phyloP scores from a whole-genome alignment of 2,329 filamentous ascomycete genomes.

The Stagonosporopsis tanaceti region DNA sequence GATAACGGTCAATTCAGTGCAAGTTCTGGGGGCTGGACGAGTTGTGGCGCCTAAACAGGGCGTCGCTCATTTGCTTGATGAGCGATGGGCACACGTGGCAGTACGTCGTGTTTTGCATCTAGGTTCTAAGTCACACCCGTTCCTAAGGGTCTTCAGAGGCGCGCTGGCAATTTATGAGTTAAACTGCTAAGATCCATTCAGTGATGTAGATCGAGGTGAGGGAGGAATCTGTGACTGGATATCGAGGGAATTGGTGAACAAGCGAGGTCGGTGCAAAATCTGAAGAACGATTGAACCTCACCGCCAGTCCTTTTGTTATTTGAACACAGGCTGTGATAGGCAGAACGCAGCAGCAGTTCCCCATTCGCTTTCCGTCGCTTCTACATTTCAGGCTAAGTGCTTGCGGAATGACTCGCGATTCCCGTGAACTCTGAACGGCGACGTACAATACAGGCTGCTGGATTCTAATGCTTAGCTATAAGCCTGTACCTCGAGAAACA shows the following conservation, averaged over 20 bases:
- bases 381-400: background rate
- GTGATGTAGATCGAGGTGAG: background rate
- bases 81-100: background rate
- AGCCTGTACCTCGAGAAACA: no score
- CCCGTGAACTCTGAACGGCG: background rate
- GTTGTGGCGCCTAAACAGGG: background rate
- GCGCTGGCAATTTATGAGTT: background rate
- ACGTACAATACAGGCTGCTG: background rate
- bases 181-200: background rate
- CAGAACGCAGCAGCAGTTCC: background rate
- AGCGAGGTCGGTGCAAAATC: background rate
- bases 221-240: background rate
- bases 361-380: background rate
- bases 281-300: background rate
- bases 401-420: background rate
- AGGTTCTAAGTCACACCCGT: background rate
- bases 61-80: background rate
- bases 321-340: background rate
- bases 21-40: background rate
- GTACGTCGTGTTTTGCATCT: slow-evolving; percentile 7
- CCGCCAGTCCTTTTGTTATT: background rate
- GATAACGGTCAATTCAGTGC: background rate
- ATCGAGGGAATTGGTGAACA: background rate
- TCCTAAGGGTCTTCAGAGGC: slow-evolving; percentile 3
- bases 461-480: no score